Base-by-base conservation (phyloP, 805 yeast species). In the Isabelozyma pseudorhagii region DNA sequence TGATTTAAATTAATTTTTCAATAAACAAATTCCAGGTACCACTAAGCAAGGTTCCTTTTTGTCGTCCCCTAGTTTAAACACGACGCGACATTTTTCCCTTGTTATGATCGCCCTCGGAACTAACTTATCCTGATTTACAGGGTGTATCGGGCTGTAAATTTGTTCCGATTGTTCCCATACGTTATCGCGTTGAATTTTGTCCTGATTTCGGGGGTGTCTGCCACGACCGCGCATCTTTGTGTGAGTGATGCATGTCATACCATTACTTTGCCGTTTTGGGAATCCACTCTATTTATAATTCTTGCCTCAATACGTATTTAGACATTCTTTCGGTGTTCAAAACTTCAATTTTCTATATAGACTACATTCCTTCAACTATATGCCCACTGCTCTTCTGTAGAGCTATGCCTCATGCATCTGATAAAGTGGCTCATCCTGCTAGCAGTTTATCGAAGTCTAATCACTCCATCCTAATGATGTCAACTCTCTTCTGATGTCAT, bases 401-500 rank as follows among this genome's bases (percentile, higher is more conserved):
- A 21, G 25, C 25, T 21, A 21, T 21, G 25, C 25, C 25, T 21
- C 3, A 21, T 21, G 6, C 25, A 21, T 21, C 6, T 21, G 25
- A 21, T 21, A 4, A 21, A 4, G 25, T 21, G 6, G 3, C 5
- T 21, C 25, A 21, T 6, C 25, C 25, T 21, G 25, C 6, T 5
- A 21, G 6, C 25, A 21, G 25, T 21, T 5, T 34, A 40, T 55
- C 25, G 25, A 21, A 5, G 25, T 21, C 25, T 63, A 70, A 49
- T 72, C 78, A 31, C 60, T 55, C 78, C 78, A 94, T 27, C 98
- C 99, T 54, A 92, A 79, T 38, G 79, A 70, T 53, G 74, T 71
- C 62, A 94, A 79, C 58, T 94, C 97, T 47, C 74, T 72, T 68
- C 90, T 80, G 46, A 94, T 89, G 48, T 85, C 84, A 28, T 76